Evolutionary conservation across 139 green algal genomes (phyloP).

Genomic region (Axilococcus clingmanii): DNA sequence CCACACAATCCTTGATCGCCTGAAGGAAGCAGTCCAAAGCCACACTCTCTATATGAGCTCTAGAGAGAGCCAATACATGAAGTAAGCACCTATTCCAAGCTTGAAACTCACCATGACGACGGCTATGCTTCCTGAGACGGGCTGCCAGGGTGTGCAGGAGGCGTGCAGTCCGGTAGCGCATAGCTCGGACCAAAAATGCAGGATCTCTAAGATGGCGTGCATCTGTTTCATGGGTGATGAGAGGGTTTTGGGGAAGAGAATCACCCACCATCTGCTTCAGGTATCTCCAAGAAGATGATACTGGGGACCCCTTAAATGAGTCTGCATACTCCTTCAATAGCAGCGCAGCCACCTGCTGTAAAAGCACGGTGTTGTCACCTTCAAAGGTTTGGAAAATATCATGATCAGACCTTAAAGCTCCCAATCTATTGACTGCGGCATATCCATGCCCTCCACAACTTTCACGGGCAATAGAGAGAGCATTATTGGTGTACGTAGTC

Average conservation of each 20-base stretch:
- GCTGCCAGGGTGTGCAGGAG: constrained; percentile 67
- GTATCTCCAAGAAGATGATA: constrained; percentile 52
- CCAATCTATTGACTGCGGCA: constrained; percentile 58
- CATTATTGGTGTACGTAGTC: constrained; percentile 42
- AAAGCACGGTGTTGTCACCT: constrained; percentile 79
- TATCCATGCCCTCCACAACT: constrained; percentile 62
- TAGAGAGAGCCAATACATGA: constrained; percentile 49
- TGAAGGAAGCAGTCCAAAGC: constrained; percentile 35
- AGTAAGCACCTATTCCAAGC: constrained; percentile 76
- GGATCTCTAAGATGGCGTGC: constrained; percentile 58
- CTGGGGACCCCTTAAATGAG: constrained; percentile 51
- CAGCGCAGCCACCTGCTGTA: constrained; percentile 69
- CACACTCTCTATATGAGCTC: constrained; percentile 38
- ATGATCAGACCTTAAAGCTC: constrained; percentile 63
- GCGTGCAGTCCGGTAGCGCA: constrained; percentile 51
- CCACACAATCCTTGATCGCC: constrained; percentile 44
- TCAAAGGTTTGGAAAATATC: constrained; percentile 79
- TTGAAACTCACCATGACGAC: constrained; percentile 44
- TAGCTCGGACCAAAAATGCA: constrained; percentile 49
- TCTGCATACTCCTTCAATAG: constrained; percentile 74
- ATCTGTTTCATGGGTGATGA: constrained; percentile 67
- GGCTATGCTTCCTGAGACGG: constrained; percentile 61
- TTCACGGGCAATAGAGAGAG: constrained; percentile 59
- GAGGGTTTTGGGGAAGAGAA: constrained; percentile 63
- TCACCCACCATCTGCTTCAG: constrained; percentile 35